Evolutionary conservation across 2,329 filamentous ascomycete genomes (phyloP).

Genomic region (Thielaviopsis ethacetica): DNA sequence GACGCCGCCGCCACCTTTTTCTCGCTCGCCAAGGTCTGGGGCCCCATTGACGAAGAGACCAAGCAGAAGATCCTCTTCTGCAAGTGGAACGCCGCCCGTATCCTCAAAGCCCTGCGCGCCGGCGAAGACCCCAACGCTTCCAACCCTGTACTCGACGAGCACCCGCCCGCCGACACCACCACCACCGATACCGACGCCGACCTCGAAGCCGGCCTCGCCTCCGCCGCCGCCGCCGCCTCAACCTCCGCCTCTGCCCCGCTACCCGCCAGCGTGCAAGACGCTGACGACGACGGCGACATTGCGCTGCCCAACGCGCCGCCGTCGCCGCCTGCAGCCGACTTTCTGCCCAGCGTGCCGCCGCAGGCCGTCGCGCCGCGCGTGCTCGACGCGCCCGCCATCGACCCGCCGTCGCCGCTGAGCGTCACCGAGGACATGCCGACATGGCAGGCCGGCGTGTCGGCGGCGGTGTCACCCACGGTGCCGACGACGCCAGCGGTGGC

Average conservation of each 20-base stretch:
- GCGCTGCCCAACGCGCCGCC: constrained; percentile 1
- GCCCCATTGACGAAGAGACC: constrained; percentile 54
- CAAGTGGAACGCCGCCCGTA: constrained; percentile 87
- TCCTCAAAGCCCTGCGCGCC: constrained; percentile 77
- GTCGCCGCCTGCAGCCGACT: background rate
- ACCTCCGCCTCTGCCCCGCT: background rate
- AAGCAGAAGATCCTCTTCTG: constrained; percentile 85
- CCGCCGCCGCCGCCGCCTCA: constrained; percentile 15
- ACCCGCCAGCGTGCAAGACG: constrained; percentile 1
- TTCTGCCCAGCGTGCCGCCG: constrained; percentile 7
- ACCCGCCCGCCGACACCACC: constrained; percentile 23
- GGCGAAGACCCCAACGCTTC: constrained; percentile 84
- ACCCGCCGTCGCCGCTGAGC: constrained; percentile 21
- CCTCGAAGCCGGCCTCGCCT: constrained; percentile 16
- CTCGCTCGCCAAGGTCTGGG: constrained; percentile 77
- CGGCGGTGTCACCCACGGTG: constrained; percentile 7
- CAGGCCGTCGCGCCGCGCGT: constrained; percentile 1
- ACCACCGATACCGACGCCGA: constrained; percentile 14
- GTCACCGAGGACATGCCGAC: constrained; percentile 3
- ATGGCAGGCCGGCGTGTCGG: constrained; percentile 5
- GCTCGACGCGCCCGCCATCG: background rate
- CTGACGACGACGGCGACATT: constrained; percentile 6
- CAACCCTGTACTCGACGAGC: constrained; percentile 46
- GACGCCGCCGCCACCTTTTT: constrained; percentile 86
- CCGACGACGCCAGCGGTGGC: background rate